Evolutionary conservation across 495 filamentous ascomycete species (phyloP).

Genomic region (Xylaria nigripes): DNA sequence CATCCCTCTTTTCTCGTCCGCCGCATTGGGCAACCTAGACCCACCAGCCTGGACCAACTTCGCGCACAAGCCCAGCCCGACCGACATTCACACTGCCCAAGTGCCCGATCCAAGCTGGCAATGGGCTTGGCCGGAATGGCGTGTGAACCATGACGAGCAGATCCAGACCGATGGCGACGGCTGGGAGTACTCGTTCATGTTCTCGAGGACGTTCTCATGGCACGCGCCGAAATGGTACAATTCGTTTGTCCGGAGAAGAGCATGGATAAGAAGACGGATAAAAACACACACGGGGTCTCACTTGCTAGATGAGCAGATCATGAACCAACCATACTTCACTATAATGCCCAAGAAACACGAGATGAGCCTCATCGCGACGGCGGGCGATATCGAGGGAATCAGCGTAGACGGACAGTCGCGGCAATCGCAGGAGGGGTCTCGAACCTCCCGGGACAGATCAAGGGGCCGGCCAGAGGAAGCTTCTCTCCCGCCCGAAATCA

Average conservation of each 20-base stretch:
- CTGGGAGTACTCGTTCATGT: slow-evolving; percentile 92
- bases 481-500: slow-evolving; percentile 17
- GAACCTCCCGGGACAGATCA: slow-evolving; percentile 33
- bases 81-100: slow-evolving; percentile 84
- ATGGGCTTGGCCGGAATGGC: slow-evolving; percentile 94
- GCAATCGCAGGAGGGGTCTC: slow-evolving; percentile 20
- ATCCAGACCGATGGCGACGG: slow-evolving; percentile 74
- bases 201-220: slow-evolving; percentile 69
- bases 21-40: slow-evolving; percentile 80
- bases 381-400: not conserved
- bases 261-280: slow-evolving; percentile 81
- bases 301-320: slow-evolving; percentile 46
- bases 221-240: slow-evolving; percentile 89
- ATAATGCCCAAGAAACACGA: slow-evolving; percentile 35
- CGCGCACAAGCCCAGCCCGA: slow-evolving; percentile 61
- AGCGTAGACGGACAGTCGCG: slow-evolving; percentile 14
- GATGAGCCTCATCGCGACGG: not conserved
- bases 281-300: slow-evolving; percentile 44
- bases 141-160: slow-evolving; percentile 79
- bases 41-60: slow-evolving; percentile 78
- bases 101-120: slow-evolving; percentile 92
- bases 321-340: slow-evolving; percentile 82
- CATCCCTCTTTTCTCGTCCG: slow-evolving; percentile 75
- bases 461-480: slow-evolving; percentile 17
- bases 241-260: slow-evolving; percentile 78